Base-by-base conservation (phyloP, 805 yeast species). In the Kodamaea leandrae region DNA sequence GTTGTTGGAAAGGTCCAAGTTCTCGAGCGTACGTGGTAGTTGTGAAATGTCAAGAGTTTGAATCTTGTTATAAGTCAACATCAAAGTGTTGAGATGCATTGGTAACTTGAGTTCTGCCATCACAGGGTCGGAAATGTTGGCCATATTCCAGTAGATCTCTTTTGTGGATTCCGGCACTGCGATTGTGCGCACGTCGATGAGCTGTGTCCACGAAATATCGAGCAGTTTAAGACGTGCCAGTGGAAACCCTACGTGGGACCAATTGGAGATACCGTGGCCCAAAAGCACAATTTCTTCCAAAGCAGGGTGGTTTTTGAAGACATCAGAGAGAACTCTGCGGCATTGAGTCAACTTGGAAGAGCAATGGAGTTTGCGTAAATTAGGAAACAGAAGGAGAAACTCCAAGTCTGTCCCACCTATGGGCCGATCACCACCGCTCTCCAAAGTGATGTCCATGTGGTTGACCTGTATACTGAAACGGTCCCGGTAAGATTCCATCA, bases 121-220 rank as follows among this genome's bases (percentile, higher is more conserved):
- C 6, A 34, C 39, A 3, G 19, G 16, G 36, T 51, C 43, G 9
- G 44, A 38, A 9, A 64, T 41, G 2, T 59, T 60, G 4, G 61
- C 54, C 41, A 49, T 50, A 39, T 66, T 67, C 55, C 66, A 58
- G 45, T 55, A 66, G 8, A 66, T 39, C 13, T 65, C 59, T 4
- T 41, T 39, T 7, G 64, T 41, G 2, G 48, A 36, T 4, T 41
- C 44, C 1, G 66, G 67, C 1, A 60, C 37, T 0, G 36, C 20
- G 13, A 67, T 43, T 1, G 63, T 53, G 12, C 43, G 32, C n/a
- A 61, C 47, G 32, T 60, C 53, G 2, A 58, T 50, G 6, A 32
- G 41, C 2, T 52, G 46, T 20, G 52, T 52, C 73, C 73, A 67
- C 8, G 72, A 66, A n/a, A 59, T 36, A 41, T 66, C 72, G 26